These are phyloP conservation scores for Neofusicoccum ribis DNA, from an alignment of 2,329 filamentous ascomycete genomes.

Conservation along the genomic window DNA sequence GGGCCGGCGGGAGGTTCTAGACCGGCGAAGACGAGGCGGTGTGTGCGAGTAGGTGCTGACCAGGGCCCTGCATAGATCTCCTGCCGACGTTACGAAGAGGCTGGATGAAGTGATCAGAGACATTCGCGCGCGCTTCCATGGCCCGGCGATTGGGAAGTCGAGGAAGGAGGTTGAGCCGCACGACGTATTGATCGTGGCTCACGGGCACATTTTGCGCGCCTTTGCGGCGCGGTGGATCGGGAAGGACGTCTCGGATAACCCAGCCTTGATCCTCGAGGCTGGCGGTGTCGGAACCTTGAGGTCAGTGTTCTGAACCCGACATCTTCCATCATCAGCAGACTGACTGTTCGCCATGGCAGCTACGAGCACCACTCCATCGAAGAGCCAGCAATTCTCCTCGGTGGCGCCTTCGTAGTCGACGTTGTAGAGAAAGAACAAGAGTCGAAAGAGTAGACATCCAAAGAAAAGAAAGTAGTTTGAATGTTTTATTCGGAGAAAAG, in stretches of 20 bases:
- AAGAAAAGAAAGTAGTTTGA: neutral
- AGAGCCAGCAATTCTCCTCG: conserved; percentile 54
- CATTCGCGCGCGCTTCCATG: conserved; percentile 54
- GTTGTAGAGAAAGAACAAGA: conserved; percentile 44
- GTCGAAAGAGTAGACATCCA: neutral
- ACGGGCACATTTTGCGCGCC: conserved; percentile 84
- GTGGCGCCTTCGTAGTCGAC: conserved; percentile 53
- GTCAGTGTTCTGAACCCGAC: conserved; percentile 25
- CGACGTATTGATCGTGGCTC: conserved; percentile 79
- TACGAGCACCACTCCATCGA: conserved; percentile 53
- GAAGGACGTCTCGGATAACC: conserved; percentile 71
- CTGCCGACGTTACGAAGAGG: conserved; percentile 69
- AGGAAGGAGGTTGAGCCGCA: conserved; percentile 46
- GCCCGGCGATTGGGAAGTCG: conserved; percentile 51
- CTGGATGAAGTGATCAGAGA: conserved; percentile 75
- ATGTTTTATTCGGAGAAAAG: too few species aligned
- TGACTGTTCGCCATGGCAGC: conserved; percentile 25
- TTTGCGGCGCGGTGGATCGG: conserved; percentile 86
- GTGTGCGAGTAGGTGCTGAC: conserved; percentile 24
- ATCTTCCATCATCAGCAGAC: neutral
- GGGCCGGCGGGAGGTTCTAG: neutral
- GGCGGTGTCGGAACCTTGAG: conserved; percentile 54
- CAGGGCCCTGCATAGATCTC: conserved; percentile 31
- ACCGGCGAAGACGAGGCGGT: conserved; percentile 34
- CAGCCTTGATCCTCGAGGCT: conserved; percentile 76